Conservation (phyloP, 768 basidiomycete species). For the Clavulina sp. region DNA sequence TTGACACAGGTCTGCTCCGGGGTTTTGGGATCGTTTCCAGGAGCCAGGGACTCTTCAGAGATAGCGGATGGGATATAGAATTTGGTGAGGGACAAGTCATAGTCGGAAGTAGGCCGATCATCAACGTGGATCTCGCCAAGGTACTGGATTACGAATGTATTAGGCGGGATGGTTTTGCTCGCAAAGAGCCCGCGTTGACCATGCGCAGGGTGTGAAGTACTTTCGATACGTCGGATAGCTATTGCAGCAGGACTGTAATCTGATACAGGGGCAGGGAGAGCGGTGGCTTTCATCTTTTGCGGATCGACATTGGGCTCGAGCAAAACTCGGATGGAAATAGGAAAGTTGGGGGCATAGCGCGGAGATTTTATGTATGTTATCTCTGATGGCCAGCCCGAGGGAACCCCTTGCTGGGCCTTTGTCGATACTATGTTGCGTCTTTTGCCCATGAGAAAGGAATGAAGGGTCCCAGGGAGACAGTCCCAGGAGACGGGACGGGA, state of each 20-base stretch:
- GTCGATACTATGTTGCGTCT: too few relatives aligned
- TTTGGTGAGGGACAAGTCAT: slow-evolving; percentile 69
- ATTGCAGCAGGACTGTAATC: too few relatives aligned
- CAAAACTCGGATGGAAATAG: too few relatives aligned
- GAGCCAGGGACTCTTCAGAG: background rate
- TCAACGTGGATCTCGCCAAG: slow-evolving; percentile 73
- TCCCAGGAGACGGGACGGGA: background rate
- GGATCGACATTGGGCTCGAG: too few relatives aligned
- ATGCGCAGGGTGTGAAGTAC: slow-evolving; percentile 43
- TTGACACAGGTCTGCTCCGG: slow-evolving; percentile 18
- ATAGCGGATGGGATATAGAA: background rate
- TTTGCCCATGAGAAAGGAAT: too few relatives aligned
- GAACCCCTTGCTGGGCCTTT: too few relatives aligned
- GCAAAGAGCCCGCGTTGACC: slow-evolving; percentile 77
- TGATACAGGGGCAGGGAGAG: too few relatives aligned
- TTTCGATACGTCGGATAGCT: slow-evolving; percentile 42
- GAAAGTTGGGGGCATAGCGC: too few relatives aligned
- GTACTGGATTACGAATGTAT: slow-evolving; percentile 60
- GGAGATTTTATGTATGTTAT: too few relatives aligned
- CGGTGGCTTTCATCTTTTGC: too few relatives aligned
- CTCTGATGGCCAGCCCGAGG: too few relatives aligned
- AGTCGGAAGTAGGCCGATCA: slow-evolving; percentile 56
- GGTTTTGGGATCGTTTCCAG: background rate
- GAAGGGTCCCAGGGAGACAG: background rate
- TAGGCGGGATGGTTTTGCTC: slow-evolving; percentile 44